Base-by-base conservation (phyloP, 768 basidiomycete species). In the Psilocybe azurescens region DNA sequence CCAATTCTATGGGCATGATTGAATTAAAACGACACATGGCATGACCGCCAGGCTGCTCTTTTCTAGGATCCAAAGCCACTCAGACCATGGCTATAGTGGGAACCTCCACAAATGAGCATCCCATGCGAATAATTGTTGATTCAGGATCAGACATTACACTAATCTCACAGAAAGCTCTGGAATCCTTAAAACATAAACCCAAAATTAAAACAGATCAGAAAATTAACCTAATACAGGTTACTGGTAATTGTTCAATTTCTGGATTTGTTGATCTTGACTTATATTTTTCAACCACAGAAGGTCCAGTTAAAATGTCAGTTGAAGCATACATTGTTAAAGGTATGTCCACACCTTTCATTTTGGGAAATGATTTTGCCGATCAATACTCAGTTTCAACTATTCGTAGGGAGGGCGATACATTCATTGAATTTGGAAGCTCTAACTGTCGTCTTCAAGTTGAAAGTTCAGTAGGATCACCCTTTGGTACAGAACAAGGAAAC, bases 101-200 rank as follows among this genome's bases (percentile, higher is more conserved):
- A 36, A 36, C 10, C 33, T 36, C 33, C 20, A 20, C 20, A 20
- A 36, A 36, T 5, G 33, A 36, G 10, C 7, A 36, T 36, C 5
- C 33, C 5, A 36, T 36, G 10, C 30, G n/a, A 3, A 56, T 70
- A 16, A 70, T 70, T 16, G 49, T 74, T 3, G 77, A 78, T 52
- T 74, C 74, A 1, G 74, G 76, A 44, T 73, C 76, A 1, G 74
- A 78, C 56, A 78, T 77, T 16, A 77, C 78, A 3, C 58, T 76
- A 2, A 77, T 77, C 1, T 76, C 76, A 4, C 39, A 60, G 11
- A 51, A 63, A 14, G 51, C 53, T 0, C 49, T 72, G 0, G 24
- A 41, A 2, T 11, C 32, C 1, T 18, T 71, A 3, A 58, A 55
- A 5, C 28, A 53, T 1, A 13, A 48, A 9, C 71, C 72, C 1